These are phyloP conservation scores for Trypanosoma congolense DNA, from an alignment of 208 protist genomes.

Conservation along the genomic window DNA sequence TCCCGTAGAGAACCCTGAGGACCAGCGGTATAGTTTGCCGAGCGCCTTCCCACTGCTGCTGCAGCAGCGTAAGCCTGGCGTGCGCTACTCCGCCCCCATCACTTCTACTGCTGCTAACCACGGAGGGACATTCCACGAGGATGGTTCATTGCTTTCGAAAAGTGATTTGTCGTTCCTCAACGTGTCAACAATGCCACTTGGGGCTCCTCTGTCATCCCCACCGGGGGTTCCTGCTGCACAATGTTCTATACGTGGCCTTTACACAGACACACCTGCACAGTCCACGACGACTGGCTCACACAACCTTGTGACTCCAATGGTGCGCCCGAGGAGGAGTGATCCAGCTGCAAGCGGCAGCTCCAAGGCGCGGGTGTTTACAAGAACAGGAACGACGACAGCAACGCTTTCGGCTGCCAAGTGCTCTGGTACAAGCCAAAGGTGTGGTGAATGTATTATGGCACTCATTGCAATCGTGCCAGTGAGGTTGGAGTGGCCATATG, in stretches of 20 bases:
- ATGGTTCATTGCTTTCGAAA: background rate
- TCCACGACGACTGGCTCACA: background rate
- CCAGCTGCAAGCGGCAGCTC: background rate
- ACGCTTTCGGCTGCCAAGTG: constrained; percentile 17
- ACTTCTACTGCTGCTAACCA: constrained; percentile 1
- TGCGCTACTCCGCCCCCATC: constrained; percentile 19
- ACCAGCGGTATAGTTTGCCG: constrained; percentile 2
- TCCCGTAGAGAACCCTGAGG: background rate
- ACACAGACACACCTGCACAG: background rate
- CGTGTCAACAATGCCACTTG: no score
- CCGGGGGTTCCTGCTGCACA: no score
- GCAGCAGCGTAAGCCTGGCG: constrained; percentile 12
- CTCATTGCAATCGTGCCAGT: constrained; percentile 57
- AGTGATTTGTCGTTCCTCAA: background rate
- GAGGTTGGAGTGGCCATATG: constrained; percentile 77
- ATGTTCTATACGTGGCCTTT: no score
- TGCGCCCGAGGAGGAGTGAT: background rate
- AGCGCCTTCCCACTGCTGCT: constrained; percentile 4
- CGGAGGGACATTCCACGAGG: background rate
- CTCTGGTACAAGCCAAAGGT: constrained; percentile 13
- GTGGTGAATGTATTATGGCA: constrained; percentile 52
- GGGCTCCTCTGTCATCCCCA: no score
- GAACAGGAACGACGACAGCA: constrained; percentile 6
- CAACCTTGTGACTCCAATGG: background rate
- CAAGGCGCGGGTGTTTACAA: background rate